These are phyloP conservation scores for Sungouiozyma intestinalis DNA, from an alignment of 805 yeast genomes.

Conservation along the genomic window DNA sequence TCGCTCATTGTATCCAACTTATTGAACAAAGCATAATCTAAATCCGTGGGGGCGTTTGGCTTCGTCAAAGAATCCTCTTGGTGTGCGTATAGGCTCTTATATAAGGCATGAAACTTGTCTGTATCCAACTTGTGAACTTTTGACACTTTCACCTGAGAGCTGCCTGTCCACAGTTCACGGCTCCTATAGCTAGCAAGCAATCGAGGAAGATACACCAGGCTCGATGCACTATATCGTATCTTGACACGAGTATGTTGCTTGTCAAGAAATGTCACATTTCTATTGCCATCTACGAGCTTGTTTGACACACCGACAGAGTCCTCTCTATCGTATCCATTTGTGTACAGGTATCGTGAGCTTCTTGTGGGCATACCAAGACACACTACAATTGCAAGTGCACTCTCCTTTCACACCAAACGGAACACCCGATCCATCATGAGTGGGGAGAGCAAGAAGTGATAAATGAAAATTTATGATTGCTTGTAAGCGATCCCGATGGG, in stretches of 20 bases:
- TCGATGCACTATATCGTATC: conserved; percentile 19
- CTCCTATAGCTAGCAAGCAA: conserved; percentile 4
- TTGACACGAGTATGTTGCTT: conserved; percentile 11
- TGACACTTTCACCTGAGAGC: no score
- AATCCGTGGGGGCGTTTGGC: conserved; percentile 47
- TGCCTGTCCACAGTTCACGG: no score
- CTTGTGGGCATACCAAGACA: background rate
- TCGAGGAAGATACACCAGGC: conserved; percentile 16
- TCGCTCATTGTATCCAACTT: conserved; percentile 32
- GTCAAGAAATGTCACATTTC: conserved; percentile 14
- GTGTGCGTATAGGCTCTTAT: conserved; percentile 35
- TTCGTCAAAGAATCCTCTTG: conserved; percentile 48
- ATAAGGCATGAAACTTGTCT: conserved; percentile 26
- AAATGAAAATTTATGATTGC: no score
- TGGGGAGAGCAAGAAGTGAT: no score
- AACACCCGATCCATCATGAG: no score
- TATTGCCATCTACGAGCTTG: conserved; percentile 8
- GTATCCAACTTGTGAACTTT: conserved; percentile 1
- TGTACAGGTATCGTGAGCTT: conserved; percentile 7
- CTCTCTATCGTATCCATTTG: conserved; percentile 9
- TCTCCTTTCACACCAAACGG: no score
- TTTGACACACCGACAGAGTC: conserved; percentile 6
- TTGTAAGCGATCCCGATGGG: no score
- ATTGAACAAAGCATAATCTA: conserved; percentile 43
- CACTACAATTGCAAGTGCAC: background rate